phyloP scores from a whole-genome alignment of 75 land plant genomes.

The Picea sitchensis region DNA sequence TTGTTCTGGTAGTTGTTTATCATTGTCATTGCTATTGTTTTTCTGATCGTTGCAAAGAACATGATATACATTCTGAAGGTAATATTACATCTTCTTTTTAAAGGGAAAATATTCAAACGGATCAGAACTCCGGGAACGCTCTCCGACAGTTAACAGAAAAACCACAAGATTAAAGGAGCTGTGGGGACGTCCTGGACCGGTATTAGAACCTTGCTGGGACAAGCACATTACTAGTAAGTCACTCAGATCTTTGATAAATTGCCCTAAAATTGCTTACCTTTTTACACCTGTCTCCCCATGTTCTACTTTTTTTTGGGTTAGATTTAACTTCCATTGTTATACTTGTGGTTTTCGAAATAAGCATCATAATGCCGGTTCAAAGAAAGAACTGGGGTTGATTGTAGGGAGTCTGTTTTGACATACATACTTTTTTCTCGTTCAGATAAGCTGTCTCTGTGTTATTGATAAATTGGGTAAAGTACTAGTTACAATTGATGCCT shows the following conservation, averaged over 20 bases:
- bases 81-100: neutral
- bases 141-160: neutral
- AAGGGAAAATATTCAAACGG: neutral
- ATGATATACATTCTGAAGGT: neutral
- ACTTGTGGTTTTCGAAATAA: neutral
- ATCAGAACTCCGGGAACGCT: neutral
- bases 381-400: too few relatives aligned
- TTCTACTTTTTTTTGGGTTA: too few relatives aligned
- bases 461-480: too few relatives aligned
- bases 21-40: neutral
- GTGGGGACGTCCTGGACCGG: conserved; percentile 23
- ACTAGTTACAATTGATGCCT: too few relatives aligned
- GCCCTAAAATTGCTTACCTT: too few relatives aligned
- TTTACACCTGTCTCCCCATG: too few relatives aligned
- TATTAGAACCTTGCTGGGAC: conserved; percentile 26
- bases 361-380: neutral
- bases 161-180: conserved; percentile 10
- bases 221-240: conserved; percentile 24
- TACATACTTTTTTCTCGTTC: too few relatives aligned
- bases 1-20: neutral
- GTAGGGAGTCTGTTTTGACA: too few relatives aligned
- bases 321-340: too few relatives aligned
- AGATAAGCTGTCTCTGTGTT: too few relatives aligned
- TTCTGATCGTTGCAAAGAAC: neutral
- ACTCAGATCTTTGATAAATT: neutral